These are phyloP conservation scores for Candida sonorensis DNA, from an alignment of 805 yeast species.

Conservation along the genomic window DNA sequence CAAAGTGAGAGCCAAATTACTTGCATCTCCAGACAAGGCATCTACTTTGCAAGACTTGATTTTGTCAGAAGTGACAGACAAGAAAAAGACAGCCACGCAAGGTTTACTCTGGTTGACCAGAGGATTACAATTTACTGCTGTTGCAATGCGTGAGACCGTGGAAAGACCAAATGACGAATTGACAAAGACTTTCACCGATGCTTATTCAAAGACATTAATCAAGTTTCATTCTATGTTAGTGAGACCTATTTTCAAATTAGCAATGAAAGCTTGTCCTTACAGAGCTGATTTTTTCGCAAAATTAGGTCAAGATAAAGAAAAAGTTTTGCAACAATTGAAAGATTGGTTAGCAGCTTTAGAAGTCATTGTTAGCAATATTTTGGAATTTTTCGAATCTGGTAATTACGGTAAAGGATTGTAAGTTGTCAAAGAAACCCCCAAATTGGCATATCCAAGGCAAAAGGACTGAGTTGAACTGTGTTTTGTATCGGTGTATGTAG, in stretches of 20 bases:
- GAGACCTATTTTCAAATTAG: constrained; percentile 83
- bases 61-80: constrained; percentile 59
- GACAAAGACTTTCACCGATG: constrained; percentile 71
- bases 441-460: too few relatives aligned
- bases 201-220: constrained; percentile 75
- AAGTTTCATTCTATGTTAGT: constrained; percentile 77
- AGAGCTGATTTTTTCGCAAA: constrained; percentile 78
- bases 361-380: constrained; percentile 61
- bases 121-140: constrained; percentile 87
- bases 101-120: constrained; percentile 82
- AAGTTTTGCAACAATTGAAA: constrained; percentile 56
- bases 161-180: constrained; percentile 59
- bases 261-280: constrained; percentile 94
- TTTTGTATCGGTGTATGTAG: too few relatives aligned
- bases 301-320: constrained; percentile 68
- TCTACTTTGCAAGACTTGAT: constrained; percentile 75
- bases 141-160: constrained; percentile 76
- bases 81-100: constrained; percentile 77
- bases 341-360: constrained; percentile 77
- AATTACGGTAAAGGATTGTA: constrained; percentile 86
- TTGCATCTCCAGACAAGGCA: constrained; percentile 56
- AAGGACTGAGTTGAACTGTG: too few relatives aligned
- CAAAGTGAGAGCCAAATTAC: constrained; percentile 62
- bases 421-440: constrained; percentile 3
- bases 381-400: constrained; percentile 71